These are phyloP conservation scores for Solanum okadae DNA, from an alignment of 257 asterid species.

Conservation along the genomic window DNA sequence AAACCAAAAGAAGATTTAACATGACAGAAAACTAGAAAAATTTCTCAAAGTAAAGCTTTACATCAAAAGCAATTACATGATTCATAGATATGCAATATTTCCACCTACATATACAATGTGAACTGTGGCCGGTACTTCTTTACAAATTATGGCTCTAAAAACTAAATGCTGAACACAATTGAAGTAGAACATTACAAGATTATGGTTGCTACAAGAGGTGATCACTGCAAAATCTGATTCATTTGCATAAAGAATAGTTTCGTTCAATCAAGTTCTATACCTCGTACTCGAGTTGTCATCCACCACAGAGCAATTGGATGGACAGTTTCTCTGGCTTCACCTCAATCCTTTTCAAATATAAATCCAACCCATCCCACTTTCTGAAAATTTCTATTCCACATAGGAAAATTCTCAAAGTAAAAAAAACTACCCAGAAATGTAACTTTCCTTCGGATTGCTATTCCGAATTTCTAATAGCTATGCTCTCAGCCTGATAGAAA, in stretches of 20 bases:
- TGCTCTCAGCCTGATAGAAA: not conserved
- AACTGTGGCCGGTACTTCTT: not conserved
- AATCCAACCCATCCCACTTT: not conserved
- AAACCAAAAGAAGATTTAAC: not conserved
- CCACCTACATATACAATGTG: not conserved
- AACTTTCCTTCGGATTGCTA: not conserved
- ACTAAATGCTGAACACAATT: not conserved
- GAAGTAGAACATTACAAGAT: not conserved
- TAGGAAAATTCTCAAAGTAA: not conserved
- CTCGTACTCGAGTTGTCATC: not conserved
- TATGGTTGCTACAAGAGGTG: not conserved
- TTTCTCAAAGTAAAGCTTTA: not conserved
- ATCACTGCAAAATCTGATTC: not conserved
- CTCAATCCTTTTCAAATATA: not conserved
- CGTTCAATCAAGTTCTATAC: not conserved
- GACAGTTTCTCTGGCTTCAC: not conserved
- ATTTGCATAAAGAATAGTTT: not conserved
- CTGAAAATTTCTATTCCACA: not conserved
- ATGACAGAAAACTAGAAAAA: not conserved
- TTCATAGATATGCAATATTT: not conserved
- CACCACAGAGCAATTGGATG: not conserved
- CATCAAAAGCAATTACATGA: not conserved
- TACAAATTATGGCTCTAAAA: not conserved
- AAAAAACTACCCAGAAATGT: not conserved
- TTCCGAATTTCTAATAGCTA: not conserved